Conservation (phyloP, 139 green algal genomes). For the Ulvella scutata region DNA sequence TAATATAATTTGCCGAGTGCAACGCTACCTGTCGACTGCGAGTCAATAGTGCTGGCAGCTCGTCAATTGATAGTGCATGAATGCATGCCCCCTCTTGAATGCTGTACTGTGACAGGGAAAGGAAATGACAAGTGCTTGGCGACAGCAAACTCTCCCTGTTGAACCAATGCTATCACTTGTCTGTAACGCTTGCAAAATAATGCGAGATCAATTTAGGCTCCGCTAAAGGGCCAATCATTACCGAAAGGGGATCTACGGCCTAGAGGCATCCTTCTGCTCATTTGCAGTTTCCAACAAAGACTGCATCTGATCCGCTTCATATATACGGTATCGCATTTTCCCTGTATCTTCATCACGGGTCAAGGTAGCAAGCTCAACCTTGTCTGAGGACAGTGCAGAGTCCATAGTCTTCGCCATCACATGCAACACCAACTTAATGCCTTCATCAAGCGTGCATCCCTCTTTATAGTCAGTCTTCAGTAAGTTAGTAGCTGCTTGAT, state of each 20-base stretch:
- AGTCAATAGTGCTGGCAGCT: too few relatives aligned
- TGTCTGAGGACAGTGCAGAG: slow-evolving; percentile 76
- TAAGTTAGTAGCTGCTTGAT: slow-evolving; percentile 71
- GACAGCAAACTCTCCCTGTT: too few relatives aligned
- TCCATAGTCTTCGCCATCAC: slow-evolving; percentile 97
- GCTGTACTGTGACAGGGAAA: too few relatives aligned
- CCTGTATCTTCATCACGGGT: slow-evolving; percentile 28
- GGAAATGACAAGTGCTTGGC: too few relatives aligned
- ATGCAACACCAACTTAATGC: slow-evolving; percentile 71
- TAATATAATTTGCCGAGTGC: too few relatives aligned
- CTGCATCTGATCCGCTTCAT: slow-evolving; percentile 50
- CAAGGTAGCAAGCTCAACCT: slow-evolving; percentile 89
- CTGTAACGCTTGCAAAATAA: too few relatives aligned
- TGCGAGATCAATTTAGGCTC: too few relatives aligned
- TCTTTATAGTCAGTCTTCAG: slow-evolving; percentile 86
- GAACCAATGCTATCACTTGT: too few relatives aligned
- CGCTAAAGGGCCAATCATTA: too few relatives aligned
- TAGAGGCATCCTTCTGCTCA: slow-evolving; percentile 31
- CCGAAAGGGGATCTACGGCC: not conserved
- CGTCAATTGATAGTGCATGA: too few relatives aligned
- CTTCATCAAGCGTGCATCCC: slow-evolving; percentile 29
- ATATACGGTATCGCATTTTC: slow-evolving; percentile 55
- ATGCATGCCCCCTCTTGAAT: too few relatives aligned
- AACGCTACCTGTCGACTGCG: too few relatives aligned
- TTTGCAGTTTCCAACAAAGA: slow-evolving; percentile 62